phyloP scores from a whole-genome alignment of 495 filamentous ascomycete species.

The Penicillium chermesinum region DNA sequence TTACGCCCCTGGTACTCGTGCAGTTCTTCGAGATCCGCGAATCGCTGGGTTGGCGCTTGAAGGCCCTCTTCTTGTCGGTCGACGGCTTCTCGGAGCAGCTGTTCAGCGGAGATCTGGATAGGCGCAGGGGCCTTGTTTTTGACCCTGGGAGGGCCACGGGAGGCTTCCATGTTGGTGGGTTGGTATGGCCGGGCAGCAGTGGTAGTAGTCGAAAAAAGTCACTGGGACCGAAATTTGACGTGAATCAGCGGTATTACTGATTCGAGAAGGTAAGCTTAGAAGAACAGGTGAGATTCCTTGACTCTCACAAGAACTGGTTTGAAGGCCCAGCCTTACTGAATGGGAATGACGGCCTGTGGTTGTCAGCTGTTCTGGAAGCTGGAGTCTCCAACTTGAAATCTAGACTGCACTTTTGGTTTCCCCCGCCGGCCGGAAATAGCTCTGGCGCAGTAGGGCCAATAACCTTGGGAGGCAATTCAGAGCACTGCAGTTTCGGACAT shows the following conservation, averaged over 20 bases:
- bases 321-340: background rate
- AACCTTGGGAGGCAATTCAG: too few relatives aligned
- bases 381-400: background rate
- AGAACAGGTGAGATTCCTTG: background rate
- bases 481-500: too few relatives aligned
- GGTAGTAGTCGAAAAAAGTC: background rate
- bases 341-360: background rate
- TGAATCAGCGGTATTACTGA: background rate
- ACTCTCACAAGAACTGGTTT: background rate
- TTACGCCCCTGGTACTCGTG: constrained; percentile 97
- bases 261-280: background rate
- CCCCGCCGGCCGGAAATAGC: constrained; percentile 16
- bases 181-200: background rate
- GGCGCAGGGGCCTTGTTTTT: constrained; percentile 95
- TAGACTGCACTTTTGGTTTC: constrained; percentile 18
- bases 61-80: constrained; percentile 89
- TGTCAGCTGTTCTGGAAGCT: background rate
- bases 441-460: too few relatives aligned
- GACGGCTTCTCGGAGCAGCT: constrained; percentile 95
- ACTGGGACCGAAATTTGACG: background rate
- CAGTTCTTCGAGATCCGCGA: constrained; percentile 94
- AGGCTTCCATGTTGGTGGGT: constrained; percentile 69
- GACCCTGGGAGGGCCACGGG: constrained; percentile 90
- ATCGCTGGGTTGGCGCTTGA: constrained; percentile 88
- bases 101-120: constrained; percentile 90